Percentiles rank a stretch among this genome's conserved stretches.
phyloP scores from a whole-genome alignment of 2,329 filamentous ascomycete species.

The Fusarium sp. region DNA sequence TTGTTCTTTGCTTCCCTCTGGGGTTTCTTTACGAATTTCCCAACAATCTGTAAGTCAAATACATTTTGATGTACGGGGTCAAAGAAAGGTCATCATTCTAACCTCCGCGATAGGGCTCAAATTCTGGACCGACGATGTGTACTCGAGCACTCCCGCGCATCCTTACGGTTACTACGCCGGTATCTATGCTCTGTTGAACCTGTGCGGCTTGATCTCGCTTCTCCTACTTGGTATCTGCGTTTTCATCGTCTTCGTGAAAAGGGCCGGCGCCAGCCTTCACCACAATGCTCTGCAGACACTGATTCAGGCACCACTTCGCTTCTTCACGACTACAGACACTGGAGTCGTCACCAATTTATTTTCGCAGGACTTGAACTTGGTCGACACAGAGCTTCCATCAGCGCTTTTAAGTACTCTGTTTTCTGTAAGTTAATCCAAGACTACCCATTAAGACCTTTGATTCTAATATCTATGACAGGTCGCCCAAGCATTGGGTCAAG shows the following conservation, averaged over 20 bases:
- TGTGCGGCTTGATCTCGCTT: constrained; percentile 34
- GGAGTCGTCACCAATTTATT: constrained; percentile 58
- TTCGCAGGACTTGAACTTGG: constrained; percentile 57
- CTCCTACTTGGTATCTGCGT: constrained; percentile 25
- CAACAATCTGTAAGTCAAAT: constrained; percentile 4
- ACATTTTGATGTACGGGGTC: no score
- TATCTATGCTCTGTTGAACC: constrained; percentile 46
- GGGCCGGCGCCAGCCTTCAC: constrained; percentile 51
- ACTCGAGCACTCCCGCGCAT: neutral
- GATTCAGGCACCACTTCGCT: constrained; percentile 54
- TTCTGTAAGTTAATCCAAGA: neutral
- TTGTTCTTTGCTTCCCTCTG: constrained; percentile 49
- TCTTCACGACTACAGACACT: constrained; percentile 56
- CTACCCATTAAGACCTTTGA: rapidly evolving
- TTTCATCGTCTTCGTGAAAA: constrained; percentile 45
- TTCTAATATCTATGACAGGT: neutral
- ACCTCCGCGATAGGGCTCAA: constrained; percentile 49
- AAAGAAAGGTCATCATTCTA: no score
- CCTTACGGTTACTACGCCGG: constrained; percentile 48
- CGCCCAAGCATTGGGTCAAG: constrained; percentile 27
- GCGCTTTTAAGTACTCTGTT: constrained; percentile 36
- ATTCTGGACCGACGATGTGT: constrained; percentile 53
- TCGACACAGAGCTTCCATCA: constrained; percentile 55
- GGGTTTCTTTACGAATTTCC: constrained; percentile 46
- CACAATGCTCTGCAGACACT: constrained; percentile 49